A percentile compares a stretch with the other conserved stretches of the same genome.
Evolutionary conservation across 2,329 filamentous ascomycete genomes (phyloP).

Genomic region (Colletotrichum magnum): DNA sequence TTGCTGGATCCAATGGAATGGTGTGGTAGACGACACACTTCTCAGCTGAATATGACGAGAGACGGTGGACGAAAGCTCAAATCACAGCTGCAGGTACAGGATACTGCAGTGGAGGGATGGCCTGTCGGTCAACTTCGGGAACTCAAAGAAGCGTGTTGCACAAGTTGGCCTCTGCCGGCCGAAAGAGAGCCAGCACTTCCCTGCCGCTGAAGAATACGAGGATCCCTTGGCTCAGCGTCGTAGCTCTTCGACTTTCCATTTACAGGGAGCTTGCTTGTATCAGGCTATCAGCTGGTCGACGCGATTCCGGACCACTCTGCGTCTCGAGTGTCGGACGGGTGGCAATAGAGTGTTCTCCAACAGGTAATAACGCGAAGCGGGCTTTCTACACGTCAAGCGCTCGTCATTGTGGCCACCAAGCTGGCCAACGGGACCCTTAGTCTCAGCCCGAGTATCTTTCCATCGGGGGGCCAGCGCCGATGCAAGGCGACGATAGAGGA

Average conservation of each 20-base stretch:
- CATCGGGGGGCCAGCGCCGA: constrained; percentile 29
- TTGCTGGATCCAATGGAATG: constrained; percentile 25
- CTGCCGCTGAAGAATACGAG: background rate
- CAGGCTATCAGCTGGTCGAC: background rate
- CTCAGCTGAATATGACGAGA: constrained; percentile 9
- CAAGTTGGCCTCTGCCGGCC: background rate
- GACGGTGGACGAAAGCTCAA: constrained; percentile 18
- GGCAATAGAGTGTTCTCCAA: background rate
- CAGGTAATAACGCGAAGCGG: constrained; percentile 2
- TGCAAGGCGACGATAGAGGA: constrained; percentile 16
- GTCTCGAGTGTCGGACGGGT: constrained; percentile 18
- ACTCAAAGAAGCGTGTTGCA: constrained; percentile 14
- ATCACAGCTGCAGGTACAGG: constrained; percentile 34
- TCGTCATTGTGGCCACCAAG: constrained; percentile 15
- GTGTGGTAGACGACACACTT: constrained; percentile 13
- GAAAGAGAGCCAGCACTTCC: constrained; percentile 2
- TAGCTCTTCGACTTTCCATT: background rate
- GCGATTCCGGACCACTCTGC: constrained; percentile 18
- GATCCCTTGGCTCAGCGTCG: constrained; percentile 10
- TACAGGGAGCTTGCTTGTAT: constrained; percentile 24
- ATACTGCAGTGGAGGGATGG: constrained; percentile 22
- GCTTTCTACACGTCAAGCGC: constrained; percentile 12
- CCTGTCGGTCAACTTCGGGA: constrained; percentile 16
- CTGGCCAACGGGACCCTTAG: constrained; percentile 7
- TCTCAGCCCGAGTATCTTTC: constrained; percentile 5